phyloP scores from a whole-genome alignment of 208 protist genomes.

The Jaenimonas drosophilae region DNA sequence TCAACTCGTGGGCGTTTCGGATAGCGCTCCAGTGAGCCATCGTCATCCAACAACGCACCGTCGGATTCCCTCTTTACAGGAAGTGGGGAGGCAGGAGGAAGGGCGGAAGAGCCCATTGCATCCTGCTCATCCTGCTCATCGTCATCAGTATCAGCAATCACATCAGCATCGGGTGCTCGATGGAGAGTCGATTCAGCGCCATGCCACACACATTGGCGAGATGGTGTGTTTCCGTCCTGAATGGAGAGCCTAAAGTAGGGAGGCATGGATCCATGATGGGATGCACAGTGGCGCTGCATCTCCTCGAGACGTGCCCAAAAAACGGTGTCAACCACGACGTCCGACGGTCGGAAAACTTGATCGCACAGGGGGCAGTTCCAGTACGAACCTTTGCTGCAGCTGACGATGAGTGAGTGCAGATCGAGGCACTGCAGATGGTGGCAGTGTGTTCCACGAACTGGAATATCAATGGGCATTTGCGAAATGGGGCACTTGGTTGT shows the following conservation, averaged over 20 bases:
- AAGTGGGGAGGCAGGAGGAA: neutral
- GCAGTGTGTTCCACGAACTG: slow-evolving; percentile 54
- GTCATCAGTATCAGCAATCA: slow-evolving; percentile 16
- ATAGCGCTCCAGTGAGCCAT: too few relatives aligned
- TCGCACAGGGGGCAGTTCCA: slow-evolving; percentile 86
- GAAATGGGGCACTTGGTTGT: slow-evolving; percentile 73
- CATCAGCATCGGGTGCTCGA: slow-evolving; percentile 8
- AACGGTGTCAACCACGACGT: slow-evolving; percentile 57
- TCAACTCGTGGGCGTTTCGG: slow-evolving; percentile 2
- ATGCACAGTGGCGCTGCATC: slow-evolving; percentile 2
- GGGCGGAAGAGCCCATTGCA: neutral
- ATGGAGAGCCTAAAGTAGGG: slow-evolving; percentile 25
- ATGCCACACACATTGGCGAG: too few relatives aligned
- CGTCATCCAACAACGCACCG: too few relatives aligned
- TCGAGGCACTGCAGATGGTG: slow-evolving; percentile 77
- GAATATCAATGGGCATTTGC: slow-evolving; percentile 50
- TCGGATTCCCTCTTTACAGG: too few relatives aligned
- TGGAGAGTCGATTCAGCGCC: slow-evolving; percentile 22
- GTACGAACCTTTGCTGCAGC: slow-evolving; percentile 54
- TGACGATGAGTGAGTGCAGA: slow-evolving; percentile 44
- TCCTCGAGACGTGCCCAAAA: slow-evolving; percentile 42
- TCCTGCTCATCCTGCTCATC: slow-evolving; percentile 3
- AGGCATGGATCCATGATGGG: neutral
- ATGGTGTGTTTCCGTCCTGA: too few relatives aligned
- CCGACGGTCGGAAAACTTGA: slow-evolving; percentile 26